phyloP scores from a whole-genome alignment of 345 rosid genomes.

The Aethionema arabicum region DNA sequence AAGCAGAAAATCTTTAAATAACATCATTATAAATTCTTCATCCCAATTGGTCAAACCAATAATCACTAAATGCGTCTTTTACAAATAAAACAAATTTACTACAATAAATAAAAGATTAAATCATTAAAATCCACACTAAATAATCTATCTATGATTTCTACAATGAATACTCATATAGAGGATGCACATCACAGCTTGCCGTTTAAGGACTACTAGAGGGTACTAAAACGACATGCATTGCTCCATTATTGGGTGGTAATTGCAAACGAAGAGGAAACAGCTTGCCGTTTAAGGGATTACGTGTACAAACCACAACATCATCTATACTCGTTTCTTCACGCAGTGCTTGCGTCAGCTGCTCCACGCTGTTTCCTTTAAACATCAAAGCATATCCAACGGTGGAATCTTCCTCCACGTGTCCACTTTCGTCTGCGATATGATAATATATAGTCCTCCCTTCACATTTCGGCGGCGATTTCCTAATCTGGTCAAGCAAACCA shows the following conservation, averaged over 20 bases:
- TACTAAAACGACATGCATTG: constrained; percentile 78
- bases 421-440: constrained; percentile 71
- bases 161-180: not conserved
- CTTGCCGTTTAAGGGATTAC: constrained; percentile 77
- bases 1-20: too few species aligned
- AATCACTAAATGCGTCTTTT: too few species aligned
- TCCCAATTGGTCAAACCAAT: too few species aligned
- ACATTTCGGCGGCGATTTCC: constrained; percentile 44
- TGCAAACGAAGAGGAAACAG: constrained; percentile 81
- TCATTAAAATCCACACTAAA: too few species aligned
- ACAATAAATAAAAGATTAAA: too few species aligned
- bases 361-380: constrained; percentile 69
- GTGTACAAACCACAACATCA: constrained; percentile 69
- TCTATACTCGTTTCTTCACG: constrained; percentile 69
- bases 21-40: too few species aligned
- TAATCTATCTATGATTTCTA: too few species aligned
- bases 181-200: constrained; percentile 50
- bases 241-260: constrained; percentile 80
- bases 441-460: constrained; percentile 86
- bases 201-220: constrained; percentile 37
- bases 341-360: constrained; percentile 66
- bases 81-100: too few species aligned
- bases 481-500: constrained; percentile 31
- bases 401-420: constrained; percentile 70
- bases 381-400: constrained; percentile 51